Evolutionary conservation across 2,329 filamentous ascomycete genomes (phyloP).

Genomic region (Pezizomycotina sp.): DNA sequence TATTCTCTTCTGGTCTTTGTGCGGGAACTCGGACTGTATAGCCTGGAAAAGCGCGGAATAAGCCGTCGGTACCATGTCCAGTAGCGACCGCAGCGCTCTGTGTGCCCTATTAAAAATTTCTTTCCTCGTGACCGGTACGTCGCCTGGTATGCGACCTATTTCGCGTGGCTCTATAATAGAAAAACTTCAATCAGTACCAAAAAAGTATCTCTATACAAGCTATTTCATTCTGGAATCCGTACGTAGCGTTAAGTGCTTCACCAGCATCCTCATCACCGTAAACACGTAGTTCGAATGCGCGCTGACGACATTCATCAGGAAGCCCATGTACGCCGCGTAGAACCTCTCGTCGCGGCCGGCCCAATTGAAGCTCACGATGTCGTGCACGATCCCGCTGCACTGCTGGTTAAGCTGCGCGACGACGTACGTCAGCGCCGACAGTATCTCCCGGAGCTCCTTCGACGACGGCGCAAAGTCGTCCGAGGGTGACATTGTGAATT

Average conservation of each 20-base stretch:
- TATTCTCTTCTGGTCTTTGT: constrained; percentile 56
- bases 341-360: constrained; percentile 49
- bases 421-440: constrained; percentile 46
- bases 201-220: constrained; percentile 29
- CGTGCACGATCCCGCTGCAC: constrained; percentile 43
- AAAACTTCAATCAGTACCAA: constrained; percentile 30
- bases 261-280: constrained; percentile 61
- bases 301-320: constrained; percentile 57
- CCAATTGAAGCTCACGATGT: constrained; percentile 47
- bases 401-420: constrained; percentile 43
- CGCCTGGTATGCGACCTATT: constrained; percentile 36
- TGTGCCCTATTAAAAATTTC: constrained; percentile 61
- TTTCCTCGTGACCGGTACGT: constrained; percentile 42
- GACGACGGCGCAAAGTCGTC: constrained; percentile 26
- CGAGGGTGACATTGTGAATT: constrained; percentile 25
- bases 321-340: constrained; percentile 49
- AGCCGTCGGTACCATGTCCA: constrained; percentile 65
- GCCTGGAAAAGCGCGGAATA: constrained; percentile 47
- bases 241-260: constrained; percentile 54
- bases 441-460: constrained; percentile 29
- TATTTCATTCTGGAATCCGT: constrained; percentile 26
- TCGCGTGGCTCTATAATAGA: constrained; percentile 31
- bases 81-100: constrained; percentile 54
- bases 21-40: constrained; percentile 47
- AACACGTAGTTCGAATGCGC: constrained; percentile 65